Percentiles rank a stretch among this genome's conserved stretches.
phyloP scores from a whole-genome alignment of 805 yeast species.

The Candida ovalis region DNA sequence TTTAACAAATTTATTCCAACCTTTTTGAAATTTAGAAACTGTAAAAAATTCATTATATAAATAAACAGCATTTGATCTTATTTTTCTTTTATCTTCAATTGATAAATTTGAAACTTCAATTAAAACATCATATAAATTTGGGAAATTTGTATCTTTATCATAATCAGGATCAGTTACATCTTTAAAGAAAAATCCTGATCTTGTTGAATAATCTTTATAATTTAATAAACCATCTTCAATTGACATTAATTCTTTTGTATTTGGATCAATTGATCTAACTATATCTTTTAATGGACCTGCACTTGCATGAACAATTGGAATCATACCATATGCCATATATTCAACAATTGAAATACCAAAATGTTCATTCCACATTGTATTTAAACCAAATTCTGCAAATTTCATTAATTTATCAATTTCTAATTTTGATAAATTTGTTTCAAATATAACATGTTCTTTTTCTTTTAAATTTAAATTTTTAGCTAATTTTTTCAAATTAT shows the following conservation, averaged over 20 bases:
- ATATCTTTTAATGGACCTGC: conserved; percentile 95
- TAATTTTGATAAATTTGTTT: conserved; percentile 68
- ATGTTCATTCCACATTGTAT: conserved; percentile 99
- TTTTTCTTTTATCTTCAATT: conserved; percentile 7
- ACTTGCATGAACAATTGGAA: conserved; percentile 89
- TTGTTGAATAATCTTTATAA: conserved; percentile 29
- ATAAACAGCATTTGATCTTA: conserved; percentile 21
- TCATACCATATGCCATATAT: conserved; percentile 76
- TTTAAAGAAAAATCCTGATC: conserved; percentile 79
- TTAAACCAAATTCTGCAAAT: conserved; percentile 69
- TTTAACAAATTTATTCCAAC: conserved; percentile 20
- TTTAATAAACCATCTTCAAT: conserved; percentile 1
- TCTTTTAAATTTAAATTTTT: conserved; percentile 34
- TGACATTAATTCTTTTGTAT: conserved; percentile 12
- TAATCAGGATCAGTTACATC: conserved; percentile 72
- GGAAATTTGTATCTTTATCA: conserved; percentile 15
- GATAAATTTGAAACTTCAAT: conserved; percentile 23
- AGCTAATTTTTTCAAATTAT: conserved; percentile 42
- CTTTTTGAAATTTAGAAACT: conserved; percentile 17
- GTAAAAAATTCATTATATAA: conserved; percentile 28
- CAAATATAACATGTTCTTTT: conserved; percentile 33
- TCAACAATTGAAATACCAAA: conserved; percentile 98
- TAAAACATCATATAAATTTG: conserved; percentile 47
- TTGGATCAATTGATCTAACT: conserved; percentile 52
- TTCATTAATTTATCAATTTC: conserved; percentile 52